These are phyloP conservation scores for Acanthamoeba culbertsoni DNA, from an alignment of 208 protist genomes.

Conservation along the genomic window DNA sequence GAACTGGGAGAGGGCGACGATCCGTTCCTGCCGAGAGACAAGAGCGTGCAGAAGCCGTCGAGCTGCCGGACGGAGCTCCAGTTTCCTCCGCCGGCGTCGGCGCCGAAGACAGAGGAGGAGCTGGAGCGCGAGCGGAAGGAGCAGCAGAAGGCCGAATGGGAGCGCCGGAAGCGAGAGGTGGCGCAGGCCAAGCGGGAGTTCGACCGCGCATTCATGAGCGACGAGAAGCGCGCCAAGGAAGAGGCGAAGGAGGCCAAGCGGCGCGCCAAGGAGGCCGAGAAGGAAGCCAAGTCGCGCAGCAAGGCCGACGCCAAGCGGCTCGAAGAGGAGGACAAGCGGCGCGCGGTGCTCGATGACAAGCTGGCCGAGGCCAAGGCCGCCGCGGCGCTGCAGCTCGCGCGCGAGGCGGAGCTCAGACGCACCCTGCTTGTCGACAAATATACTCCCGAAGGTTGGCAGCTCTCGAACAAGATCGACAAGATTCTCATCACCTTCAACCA, in stretches of 20 bases:
- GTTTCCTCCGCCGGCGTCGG: conserved; percentile 35
- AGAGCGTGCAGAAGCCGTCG: conserved; percentile 53
- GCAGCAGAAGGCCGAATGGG: conserved; percentile 18
- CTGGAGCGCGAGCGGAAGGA: conserved; percentile 33
- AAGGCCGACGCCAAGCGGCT: neutral
- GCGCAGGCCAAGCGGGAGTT: conserved; percentile 14
- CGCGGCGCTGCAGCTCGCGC: neutral
- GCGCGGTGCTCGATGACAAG: conserved; percentile 1
- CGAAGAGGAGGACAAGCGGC: neutral
- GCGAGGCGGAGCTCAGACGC: neutral
- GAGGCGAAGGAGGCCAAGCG: conserved; percentile 43
- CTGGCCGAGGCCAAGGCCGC: conserved; percentile 22
- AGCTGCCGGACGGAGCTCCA: neutral
- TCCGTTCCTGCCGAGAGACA: conserved; percentile 46
- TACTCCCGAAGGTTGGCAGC: conserved; percentile 54
- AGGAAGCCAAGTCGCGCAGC: neutral
- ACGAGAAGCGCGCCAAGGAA: conserved; percentile 24
- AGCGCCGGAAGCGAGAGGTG: neutral
- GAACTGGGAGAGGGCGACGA: neutral
- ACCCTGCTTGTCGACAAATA: conserved; percentile 29
- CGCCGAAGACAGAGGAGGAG: conserved; percentile 60
- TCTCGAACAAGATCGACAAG: neutral
- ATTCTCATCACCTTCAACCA: conserved; percentile 61
- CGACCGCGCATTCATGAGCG: conserved; percentile 43
- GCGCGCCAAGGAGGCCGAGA: conserved; percentile 38